Base-by-base conservation (phyloP, 805 yeast species). In the Candida schatavii region DNA sequence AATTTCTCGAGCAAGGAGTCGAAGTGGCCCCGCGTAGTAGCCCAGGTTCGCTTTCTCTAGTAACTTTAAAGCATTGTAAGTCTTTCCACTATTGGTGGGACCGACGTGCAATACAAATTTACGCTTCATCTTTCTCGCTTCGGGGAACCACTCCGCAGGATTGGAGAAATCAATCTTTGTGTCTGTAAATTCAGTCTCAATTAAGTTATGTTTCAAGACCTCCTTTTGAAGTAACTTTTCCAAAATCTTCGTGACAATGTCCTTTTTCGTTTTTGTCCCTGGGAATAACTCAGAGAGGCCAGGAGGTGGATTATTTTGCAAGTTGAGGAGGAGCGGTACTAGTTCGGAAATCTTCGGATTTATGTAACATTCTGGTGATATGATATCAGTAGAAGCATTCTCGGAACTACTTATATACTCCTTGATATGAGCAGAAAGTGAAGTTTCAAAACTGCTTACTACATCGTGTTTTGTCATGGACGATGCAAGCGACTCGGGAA, bases 61-160 rank as follows among this genome's bases (percentile, higher is more conserved):
- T 42, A 80, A 73, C 52, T 84, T 72, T 35, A 93, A 65, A 0
- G 98, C 96, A 37, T 78, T 75, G 56, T 87, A 86, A 0, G 98
- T 93, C 55, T 93, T 93, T 10, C 99, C 99, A 50, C 93, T 83
- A 59, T 93, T 93, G 0, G 99, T 93, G 1, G 99, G 99, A 0
- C 99, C 99, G 9, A 93, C 87, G 59, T 93, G 99, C 81, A 93
- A 77, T n/a, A 85, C 75, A 37, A 93, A 73, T 39, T 84, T 82
- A 30, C 99, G 70, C 48, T 80, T 81, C 68, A 88, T 70, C 47
- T 80, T 77, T 30, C 98, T 71, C 0, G 99, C 95, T 35, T 74
- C 80, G 0, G 98, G 96, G 54, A 74, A 93, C 89, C 95, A 85
- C 49, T 66, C 66, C 3, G 70, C 68, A 6, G 75, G 74, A 40